A percentile compares a stretch with the other conserved stretches of the same genome.
These are phyloP conservation scores for Keithomyces neogunnii DNA, from an alignment of 2,329 filamentous ascomycete genomes.

Conservation along the genomic window DNA sequence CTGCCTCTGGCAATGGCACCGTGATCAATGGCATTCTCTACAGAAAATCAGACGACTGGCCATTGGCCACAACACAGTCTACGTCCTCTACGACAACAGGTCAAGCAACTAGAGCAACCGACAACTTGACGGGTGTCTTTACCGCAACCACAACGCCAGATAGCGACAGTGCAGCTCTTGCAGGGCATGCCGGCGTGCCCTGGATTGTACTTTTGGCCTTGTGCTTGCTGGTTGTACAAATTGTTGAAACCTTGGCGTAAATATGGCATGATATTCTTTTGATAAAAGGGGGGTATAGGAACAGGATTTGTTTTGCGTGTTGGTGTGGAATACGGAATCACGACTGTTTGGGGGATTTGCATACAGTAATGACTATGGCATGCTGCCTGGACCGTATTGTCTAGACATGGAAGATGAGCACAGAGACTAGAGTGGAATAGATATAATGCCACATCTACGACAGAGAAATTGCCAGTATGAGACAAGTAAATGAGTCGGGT, in stretches of 20 bases:
- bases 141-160: constrained; percentile 26
- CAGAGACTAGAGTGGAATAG: too few species aligned
- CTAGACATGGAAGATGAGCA: too few species aligned
- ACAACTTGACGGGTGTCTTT: constrained; percentile 23
- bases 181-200: not conserved
- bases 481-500: too few species aligned
- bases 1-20: constrained; percentile 41
- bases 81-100: constrained; percentile 12
- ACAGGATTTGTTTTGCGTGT: too few species aligned
- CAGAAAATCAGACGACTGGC: constrained; percentile 31
- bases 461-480: too few species aligned
- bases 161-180: not conserved
- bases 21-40: constrained; percentile 54
- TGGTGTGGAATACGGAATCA: too few species aligned
- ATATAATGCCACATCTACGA: too few species aligned
- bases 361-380: too few species aligned
- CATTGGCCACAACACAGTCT: constrained; percentile 20
- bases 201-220: not conserved
- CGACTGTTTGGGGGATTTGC: too few species aligned
- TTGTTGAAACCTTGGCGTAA: not conserved
- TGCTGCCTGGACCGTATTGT: too few species aligned
- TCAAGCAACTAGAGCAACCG: constrained; percentile 10
- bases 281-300: too few species aligned
- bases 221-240: not conserved
- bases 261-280: not conserved